Percentiles rank a stretch among this genome's conserved stretches.
phyloP scores from a whole-genome alignment of 208 protist genomes.

The Phytomonas serpens region DNA sequence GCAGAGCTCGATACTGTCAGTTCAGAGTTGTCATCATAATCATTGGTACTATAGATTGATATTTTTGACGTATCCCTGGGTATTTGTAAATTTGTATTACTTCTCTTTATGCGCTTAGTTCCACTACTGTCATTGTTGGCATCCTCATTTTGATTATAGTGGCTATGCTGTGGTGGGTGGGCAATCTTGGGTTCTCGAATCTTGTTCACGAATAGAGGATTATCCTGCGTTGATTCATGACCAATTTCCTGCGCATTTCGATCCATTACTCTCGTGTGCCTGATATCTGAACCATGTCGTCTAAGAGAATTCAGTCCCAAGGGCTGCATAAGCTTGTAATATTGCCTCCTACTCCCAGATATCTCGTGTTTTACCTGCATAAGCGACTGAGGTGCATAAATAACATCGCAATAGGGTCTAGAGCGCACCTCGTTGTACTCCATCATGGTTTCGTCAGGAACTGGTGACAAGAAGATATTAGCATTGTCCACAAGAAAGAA shows the following conservation, averaged over 20 bases:
- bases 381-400: constrained; percentile 45
- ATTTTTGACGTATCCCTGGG: not conserved
- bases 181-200: not conserved
- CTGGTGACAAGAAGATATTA: constrained; percentile 50
- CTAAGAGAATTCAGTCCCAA: not conserved
- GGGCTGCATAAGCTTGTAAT: constrained; percentile 10
- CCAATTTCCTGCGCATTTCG: not conserved
- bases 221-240: not conserved
- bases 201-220: not conserved
- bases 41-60: not conserved
- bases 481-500: constrained; percentile 57
- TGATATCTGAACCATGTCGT: not conserved
- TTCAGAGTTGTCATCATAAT: not conserved
- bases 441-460: constrained; percentile 65
- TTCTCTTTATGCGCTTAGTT: not conserved
- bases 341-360: constrained; percentile 42
- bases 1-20: constrained; percentile 14
- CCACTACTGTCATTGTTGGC: not conserved
- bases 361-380: constrained; percentile 44
- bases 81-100: not conserved
- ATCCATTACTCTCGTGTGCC: not conserved
- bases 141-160: not conserved
- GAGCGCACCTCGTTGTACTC: constrained; percentile 72
- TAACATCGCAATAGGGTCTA: constrained; percentile 46
- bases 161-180: not conserved